A percentile compares a stretch with the other conserved stretches of the same genome.
These are phyloP conservation scores for Darksidea phi DNA, from an alignment of 495 filamentous ascomycete genomes.

Conservation along the genomic window DNA sequence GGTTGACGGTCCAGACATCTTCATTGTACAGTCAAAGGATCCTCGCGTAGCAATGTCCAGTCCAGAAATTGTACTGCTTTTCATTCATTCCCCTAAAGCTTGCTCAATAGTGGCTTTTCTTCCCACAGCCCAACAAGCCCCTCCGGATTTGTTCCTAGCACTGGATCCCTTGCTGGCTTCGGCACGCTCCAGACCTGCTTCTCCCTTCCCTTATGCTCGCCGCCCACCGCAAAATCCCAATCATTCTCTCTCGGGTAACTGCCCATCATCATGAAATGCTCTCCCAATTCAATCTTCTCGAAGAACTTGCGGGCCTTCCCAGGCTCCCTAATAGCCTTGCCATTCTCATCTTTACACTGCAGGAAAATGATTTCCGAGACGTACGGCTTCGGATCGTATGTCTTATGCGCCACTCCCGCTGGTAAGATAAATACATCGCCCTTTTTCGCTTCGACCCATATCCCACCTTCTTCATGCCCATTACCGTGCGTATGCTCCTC, in stretches of 20 bases:
- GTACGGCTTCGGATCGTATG: constrained; percentile 34
- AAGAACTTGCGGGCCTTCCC: constrained; percentile 15
- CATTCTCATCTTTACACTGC: constrained; percentile 38
- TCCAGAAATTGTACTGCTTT: no score
- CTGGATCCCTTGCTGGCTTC: constrained; percentile 37
- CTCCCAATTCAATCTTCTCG: constrained; percentile 20
- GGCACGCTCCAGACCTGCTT: constrained; percentile 33
- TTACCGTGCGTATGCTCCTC: constrained; percentile 37
- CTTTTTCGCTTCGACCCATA: constrained; percentile 36
- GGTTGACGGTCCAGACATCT: no score
- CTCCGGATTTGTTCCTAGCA: constrained; percentile 29
- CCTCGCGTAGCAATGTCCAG: no score
- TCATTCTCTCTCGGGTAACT: constrained; percentile 34
- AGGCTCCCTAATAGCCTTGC: constrained; percentile 19
- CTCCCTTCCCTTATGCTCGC: constrained; percentile 30
- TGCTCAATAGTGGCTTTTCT: not conserved
- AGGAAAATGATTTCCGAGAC: constrained; percentile 20
- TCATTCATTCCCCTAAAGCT: no score
- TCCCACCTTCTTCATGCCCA: constrained; percentile 33
- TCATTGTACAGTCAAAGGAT: no score
- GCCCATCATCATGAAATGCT: constrained; percentile 38
- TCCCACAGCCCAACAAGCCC: constrained; percentile 36
- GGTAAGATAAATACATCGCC: constrained; percentile 47
- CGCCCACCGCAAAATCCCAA: constrained; percentile 38
- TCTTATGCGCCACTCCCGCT: constrained; percentile 44